phyloP scores from a whole-genome alignment of 345 rosid species.

The Acer negundo region DNA sequence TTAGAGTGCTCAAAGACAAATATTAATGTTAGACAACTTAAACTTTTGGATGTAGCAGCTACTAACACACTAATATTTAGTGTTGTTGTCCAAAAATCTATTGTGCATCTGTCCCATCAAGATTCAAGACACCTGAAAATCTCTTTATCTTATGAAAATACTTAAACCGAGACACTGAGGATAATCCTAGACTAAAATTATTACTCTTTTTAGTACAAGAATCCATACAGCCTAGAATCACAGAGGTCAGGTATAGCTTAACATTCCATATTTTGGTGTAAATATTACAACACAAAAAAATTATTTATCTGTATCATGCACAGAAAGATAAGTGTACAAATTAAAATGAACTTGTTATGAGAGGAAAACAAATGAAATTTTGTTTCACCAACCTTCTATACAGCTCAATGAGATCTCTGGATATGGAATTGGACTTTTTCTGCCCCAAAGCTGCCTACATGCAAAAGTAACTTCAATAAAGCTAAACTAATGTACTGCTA shows the following conservation, averaged over 20 bases:
- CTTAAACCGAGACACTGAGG: not conserved
- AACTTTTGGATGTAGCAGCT: too few species aligned
- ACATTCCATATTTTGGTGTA: not conserved
- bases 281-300: not conserved
- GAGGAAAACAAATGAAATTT: conserved; percentile 3
- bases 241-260: not conserved
- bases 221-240: not conserved
- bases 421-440: conserved; percentile 33
- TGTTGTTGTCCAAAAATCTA: not conserved
- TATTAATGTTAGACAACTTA: not conserved
- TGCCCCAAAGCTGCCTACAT: conserved; percentile 37
- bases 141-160: not conserved
- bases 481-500: conserved; percentile 2
- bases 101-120: not conserved
- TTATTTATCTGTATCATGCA: not conserved
- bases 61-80: not conserved
- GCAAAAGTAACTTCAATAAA: conserved; percentile 6
- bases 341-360: not conserved
- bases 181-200: not conserved
- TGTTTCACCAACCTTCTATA: conserved; percentile 54
- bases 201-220: not conserved
- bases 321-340: not conserved
- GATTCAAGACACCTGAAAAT: not conserved
- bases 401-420: conserved; percentile 57
- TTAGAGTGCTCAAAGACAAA: not conserved